phyloP scores from a whole-genome alignment of 1,284 basidiomycete species.

The Jaminaea rosea region DNA sequence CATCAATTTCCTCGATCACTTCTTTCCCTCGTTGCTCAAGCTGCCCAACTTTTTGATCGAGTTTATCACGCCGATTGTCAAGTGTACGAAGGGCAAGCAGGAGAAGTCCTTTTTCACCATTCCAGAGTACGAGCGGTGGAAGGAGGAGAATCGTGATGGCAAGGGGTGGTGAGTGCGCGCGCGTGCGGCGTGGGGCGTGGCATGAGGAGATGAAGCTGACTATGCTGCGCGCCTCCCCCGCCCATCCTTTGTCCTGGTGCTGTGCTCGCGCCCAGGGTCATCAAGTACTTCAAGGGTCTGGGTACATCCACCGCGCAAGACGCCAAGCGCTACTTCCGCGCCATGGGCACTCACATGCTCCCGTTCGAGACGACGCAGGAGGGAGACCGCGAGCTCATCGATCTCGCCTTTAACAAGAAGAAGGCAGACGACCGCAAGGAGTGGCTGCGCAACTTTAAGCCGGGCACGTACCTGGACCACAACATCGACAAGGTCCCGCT shows the following conservation, averaged over 20 bases:
- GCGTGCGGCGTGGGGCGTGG: too few species aligned
- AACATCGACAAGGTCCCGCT: conserved; percentile 75
- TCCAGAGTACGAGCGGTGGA: conserved; percentile 92
- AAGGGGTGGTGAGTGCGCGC: too few species aligned
- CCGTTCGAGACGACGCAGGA: conserved; percentile 73
- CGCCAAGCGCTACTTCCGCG: conserved; percentile 83
- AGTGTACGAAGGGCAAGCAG: conserved; percentile 67
- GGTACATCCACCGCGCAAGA: conserved; percentile 84
- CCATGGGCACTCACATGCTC: conserved; percentile 88
- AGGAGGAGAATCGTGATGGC: conserved; percentile 67
- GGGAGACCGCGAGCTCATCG: conserved; percentile 80
- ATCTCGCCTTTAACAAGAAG: conserved; percentile 99
- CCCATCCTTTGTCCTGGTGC: too few species aligned
- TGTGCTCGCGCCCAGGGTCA: too few species aligned
- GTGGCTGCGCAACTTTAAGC: conserved; percentile 93
- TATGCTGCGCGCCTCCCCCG: too few species aligned
- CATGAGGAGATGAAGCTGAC: too few species aligned
- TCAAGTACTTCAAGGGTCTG: conserved; percentile 79
- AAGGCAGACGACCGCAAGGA: conserved; percentile 98
- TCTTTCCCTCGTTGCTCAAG: conserved; percentile 88
- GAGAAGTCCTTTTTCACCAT: conserved; percentile 90
- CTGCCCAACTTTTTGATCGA: conserved; percentile 90
- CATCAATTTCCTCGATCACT: conserved; percentile 96
- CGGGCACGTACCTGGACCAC: conserved; percentile 90
- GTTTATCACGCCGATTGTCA: conserved; percentile 96